Evolutionary conservation across 192 early-diverging fungal genomes (phyloP), one percentile per base, ranked within the genome.

Genomic region (Linnemannia hyalina): DNA sequence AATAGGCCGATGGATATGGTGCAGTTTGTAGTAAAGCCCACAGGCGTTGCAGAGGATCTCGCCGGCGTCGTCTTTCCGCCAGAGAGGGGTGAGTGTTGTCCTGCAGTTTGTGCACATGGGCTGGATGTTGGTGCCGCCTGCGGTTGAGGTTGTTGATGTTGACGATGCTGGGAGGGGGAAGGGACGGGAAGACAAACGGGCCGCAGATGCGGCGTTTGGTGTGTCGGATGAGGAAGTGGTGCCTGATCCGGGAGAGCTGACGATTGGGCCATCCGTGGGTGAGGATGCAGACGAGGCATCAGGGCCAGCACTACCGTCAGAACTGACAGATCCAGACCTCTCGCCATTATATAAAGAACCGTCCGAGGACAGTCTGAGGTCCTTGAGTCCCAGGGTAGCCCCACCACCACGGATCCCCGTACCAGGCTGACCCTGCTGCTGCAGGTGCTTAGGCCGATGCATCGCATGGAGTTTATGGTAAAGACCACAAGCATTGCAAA

Each of bases 401-500:
- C 65, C 60, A 2, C 73, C 73, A 20, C 73, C 73, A 32, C 20
- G 18, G 1, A 60, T 60, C 55, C 55, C 55, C n/a, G n/a, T 60
- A 23, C 55, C 70, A 46, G 72, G 35, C 20, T 36, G 69, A 6
- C 60, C 52, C 55, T 85, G 82, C 35, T 85, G 82, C 23, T 85
- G 82, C 22, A 85, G n/a, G 46, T 80, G 82, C 32, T 78, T 85
- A 16, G 82, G 82, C 8, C 82, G 77, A 68, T 85, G 82, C 52
- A 76, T 76, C 3, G 82, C 73, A 71, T 85, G 82, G 8, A 85
- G 69, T 55, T 85, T 85, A 47, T 85, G 83, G 36, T 97, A 99
- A n/a, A 99, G 89, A 0, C 98, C 98, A 82, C 98, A 99, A 13
- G 98, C 98, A 81, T 99, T 99, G 88, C 98, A 99, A 38, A 99